Base-by-base conservation (phyloP, 1,284 basidiomycete genomes). In the Ustilago xerochloae region DNA sequence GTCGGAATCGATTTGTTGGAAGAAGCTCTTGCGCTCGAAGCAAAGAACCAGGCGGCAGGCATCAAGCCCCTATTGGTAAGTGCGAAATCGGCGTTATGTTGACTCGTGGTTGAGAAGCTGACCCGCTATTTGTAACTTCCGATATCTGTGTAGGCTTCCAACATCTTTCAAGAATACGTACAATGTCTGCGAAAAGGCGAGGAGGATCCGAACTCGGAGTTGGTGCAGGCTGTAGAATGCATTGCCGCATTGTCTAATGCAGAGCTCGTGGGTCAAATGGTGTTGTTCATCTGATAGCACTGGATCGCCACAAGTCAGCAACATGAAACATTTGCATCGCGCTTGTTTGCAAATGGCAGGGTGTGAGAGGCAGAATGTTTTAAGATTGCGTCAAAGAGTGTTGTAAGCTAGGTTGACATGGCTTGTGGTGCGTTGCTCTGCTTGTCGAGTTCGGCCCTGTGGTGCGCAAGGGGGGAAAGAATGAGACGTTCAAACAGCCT, bases 401-500 rank as follows among this genome's bases (percentile, higher is more conserved):
- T 22, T 4, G 35, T 10, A 26, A 36, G 46, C 52, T 24, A 79
- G 61, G 77, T 75, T 5, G 74, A 72, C 77, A 79, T 79, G 41
- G 77, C 70, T 55, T 71, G 60, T 18, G 66, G 67, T 35, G 66
- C 75, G 51, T 47, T 60, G 32, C 59, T 62, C 48, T 68, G 65
- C 59, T 80, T 80, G 36, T 75, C 78, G 3, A 80, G 69, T 36
- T 80, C 78, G 18, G 78, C 76, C 18, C 76, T 78, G 58, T 5
- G 18, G n/a, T 29, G 13, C n/a, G 8, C 15, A 47, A 36, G 13
- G 13, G 24, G 20, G 13, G 22, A 15, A 33, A 18, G n/a, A 29
- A 38, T 18, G 13, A 28, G 32, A 45, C 15, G 29, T n/a, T 1
- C 10, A 24, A 46, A 20, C 26, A 33, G 29, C 18, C 10, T 26